phyloP scores from a whole-genome alignment of 129 eudicot species.

The Chrysanthemum lavandulifolium region DNA sequence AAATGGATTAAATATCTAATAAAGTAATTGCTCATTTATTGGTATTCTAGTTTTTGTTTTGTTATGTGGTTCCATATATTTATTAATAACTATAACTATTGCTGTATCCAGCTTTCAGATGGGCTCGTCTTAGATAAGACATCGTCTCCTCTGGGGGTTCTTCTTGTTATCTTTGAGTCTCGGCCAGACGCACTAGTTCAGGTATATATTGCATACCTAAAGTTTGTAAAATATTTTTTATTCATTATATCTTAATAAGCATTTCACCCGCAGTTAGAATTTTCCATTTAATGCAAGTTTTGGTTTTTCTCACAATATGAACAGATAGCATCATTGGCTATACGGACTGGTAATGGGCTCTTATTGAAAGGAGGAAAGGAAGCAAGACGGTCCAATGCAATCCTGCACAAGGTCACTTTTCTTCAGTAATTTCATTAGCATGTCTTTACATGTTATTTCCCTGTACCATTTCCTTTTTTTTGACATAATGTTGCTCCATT shows the following conservation, averaged over 20 bases:
- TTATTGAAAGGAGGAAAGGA: constrained; percentile 95
- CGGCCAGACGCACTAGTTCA: constrained; percentile 98
- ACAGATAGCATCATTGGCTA: constrained; percentile 93
- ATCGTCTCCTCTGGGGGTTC: constrained; percentile 93
- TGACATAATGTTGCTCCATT: not conserved
- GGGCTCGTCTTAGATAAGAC: constrained; percentile 82
- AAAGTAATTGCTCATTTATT: not conserved
- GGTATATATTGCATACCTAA: not conserved
- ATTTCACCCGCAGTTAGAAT: constrained; percentile 10
- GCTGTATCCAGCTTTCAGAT: constrained; percentile 71
- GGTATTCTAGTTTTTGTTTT: not conserved
- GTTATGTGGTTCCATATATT: not conserved
- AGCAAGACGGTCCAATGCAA: constrained; percentile 85
- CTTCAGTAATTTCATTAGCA: not conserved
- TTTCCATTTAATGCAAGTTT: not conserved
- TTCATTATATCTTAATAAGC: not conserved
- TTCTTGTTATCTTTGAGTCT: constrained; percentile 91
- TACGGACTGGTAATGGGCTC: constrained; percentile 94
- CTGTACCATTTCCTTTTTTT: not conserved
- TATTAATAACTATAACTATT: not conserved
- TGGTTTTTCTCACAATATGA: constrained; percentile 4
- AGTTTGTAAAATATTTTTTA: not conserved
- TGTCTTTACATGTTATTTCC: not conserved
- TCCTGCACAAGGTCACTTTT: constrained; percentile 76
- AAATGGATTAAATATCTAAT: not conserved